A percentile compares a stretch with the other conserved stretches of the same genome.
Evolutionary conservation across 495 filamentous ascomycete species (phyloP).

Genomic region (Peziza echinospora): DNA sequence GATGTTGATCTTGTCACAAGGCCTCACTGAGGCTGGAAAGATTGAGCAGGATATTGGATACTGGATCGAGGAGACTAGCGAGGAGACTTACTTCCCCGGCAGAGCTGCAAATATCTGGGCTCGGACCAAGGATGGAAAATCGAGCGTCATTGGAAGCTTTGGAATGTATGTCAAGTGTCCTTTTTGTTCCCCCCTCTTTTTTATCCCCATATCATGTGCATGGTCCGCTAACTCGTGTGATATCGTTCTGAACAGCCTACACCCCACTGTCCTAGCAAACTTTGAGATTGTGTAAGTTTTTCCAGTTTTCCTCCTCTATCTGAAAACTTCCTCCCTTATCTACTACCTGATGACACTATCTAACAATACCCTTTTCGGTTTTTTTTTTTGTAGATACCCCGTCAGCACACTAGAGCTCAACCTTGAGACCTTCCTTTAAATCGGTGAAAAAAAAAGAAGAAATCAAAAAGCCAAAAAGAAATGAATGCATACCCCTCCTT

Average conservation of each 20-base stretch:
- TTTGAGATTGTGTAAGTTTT: conserved; percentile 66
- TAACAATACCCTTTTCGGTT: conserved; percentile 1
- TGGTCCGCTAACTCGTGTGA: too few relatives aligned
- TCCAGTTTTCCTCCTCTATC: too few relatives aligned
- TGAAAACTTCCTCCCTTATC: not conserved
- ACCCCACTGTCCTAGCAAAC: conserved; percentile 78
- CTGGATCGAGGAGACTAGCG: conserved; percentile 81
- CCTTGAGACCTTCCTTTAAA: conserved; percentile 75
- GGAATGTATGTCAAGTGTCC: too few relatives aligned
- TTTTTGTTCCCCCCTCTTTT: too few relatives aligned
- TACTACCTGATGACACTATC: not conserved
- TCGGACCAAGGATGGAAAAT: conserved; percentile 40
- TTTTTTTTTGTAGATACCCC: conserved; percentile 41
- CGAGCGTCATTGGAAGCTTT: conserved; percentile 58
- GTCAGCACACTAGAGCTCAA: conserved; percentile 91
- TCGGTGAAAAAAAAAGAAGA: not conserved
- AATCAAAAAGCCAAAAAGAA: not conserved
- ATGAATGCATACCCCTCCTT: not conserved
- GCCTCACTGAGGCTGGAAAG: conserved; percentile 37
- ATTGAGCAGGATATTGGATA: conserved; percentile 45
- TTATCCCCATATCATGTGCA: too few relatives aligned
- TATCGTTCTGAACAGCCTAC: too few relatives aligned
- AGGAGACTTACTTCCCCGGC: conserved; percentile 72
- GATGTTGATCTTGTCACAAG: conserved; percentile 73
- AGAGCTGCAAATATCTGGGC: conserved; percentile 68